Percentiles rank a stretch among this genome's conserved stretches.
Conservation (phyloP, 495 filamentous ascomycete species). For the Amniculicola lignicola region DNA sequence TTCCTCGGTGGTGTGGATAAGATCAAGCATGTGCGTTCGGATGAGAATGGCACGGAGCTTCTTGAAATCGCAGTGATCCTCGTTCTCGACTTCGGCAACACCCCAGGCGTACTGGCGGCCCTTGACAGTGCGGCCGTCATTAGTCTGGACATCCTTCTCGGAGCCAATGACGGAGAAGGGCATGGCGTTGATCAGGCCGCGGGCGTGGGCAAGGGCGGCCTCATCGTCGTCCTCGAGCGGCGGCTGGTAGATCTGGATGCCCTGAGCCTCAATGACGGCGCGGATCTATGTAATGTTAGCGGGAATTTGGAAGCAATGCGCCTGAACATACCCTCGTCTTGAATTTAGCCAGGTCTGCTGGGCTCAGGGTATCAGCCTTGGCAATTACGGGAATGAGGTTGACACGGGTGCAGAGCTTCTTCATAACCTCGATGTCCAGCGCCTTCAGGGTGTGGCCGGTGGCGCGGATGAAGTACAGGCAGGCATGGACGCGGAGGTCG, state of each 20-base stretch:
- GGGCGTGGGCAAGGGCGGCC: conserved; percentile 86
- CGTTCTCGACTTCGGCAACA: conserved; percentile 98
- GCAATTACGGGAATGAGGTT: conserved; percentile 98
- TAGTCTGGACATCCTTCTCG: conserved; percentile 97
- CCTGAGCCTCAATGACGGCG: conserved; percentile 93
- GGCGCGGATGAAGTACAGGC: conserved; percentile 97
- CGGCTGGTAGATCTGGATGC: conserved; percentile 98
- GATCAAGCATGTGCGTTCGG: conserved; percentile 99
- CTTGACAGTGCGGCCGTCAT: conserved; percentile 93
- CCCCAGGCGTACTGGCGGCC: conserved; percentile 99
- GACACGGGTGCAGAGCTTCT: conserved; percentile 92
- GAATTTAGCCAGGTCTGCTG: conserved; percentile 82
- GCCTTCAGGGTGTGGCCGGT: conserved; percentile 98
- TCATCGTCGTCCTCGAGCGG: conserved; percentile 98
- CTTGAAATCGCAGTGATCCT: conserved; percentile 99
- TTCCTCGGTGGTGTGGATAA: conserved; percentile 99
- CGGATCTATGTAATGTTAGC: conserved; percentile 64
- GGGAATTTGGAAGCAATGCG: neutral
- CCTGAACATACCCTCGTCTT: conserved; percentile 72
- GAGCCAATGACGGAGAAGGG: conserved; percentile 98
- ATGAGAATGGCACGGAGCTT: conserved; percentile 98
- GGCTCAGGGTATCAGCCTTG: conserved; percentile 96
- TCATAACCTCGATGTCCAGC: conserved; percentile 99
- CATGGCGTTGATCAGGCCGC: conserved; percentile 92
- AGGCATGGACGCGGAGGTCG: conserved; percentile 96